Evolutionary conservation across 2,329 filamentous ascomycete genomes (phyloP), one percentile per base, ranked within the genome.

Genomic region (Coleophoma crateriformis): DNA sequence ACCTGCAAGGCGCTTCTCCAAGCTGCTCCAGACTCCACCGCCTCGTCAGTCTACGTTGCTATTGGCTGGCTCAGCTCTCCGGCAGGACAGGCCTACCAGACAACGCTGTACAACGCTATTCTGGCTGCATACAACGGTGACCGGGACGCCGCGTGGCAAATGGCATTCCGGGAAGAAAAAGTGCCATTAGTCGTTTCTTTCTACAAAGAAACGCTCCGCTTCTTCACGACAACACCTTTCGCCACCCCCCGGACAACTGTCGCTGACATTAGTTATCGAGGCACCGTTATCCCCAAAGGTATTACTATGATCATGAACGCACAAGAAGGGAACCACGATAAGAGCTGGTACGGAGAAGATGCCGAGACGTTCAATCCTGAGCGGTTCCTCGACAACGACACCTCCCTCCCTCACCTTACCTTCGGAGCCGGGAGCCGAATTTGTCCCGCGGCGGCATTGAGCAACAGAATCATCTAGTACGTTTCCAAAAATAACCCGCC

Each of bases 241-340:
- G 58, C 59, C 0, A 50, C 52, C 4, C 54, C 54, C 2, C 48
- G 59, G 10, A 55, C 50, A 13, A 56, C 59, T 2, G 50, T 22
- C 50, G 14, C 47, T n/a, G 56, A 59, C 33, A 52, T 60, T 46
- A 13, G 17, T n/a, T 56, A 55, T 45, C 41, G 49, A 7, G 27
- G 27, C 27, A 45, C 46, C 11, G 37, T 54, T 17, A 54, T 61
- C 20, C 59, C 58, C 5, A 57, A 56, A 33, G 59, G 59, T 10
- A 56, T 53, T 34, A 56, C 59, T 7, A 53, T 61, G 49, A 55
- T 60, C 43, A 56, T 61, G 58, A 61, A 60, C 47, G 59, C 58
- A 8, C 59, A 61, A 32, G 50, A 55, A 38, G 59, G 52, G 7
- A 59, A 60, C 47, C 59, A 56, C 42, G 59, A 60, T 49, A 35